A percentile compares a stretch with the other conserved stretches of the same genome.
These are phyloP conservation scores for Starmerella geochares DNA, from an alignment of 805 yeast species.

Conservation along the genomic window DNA sequence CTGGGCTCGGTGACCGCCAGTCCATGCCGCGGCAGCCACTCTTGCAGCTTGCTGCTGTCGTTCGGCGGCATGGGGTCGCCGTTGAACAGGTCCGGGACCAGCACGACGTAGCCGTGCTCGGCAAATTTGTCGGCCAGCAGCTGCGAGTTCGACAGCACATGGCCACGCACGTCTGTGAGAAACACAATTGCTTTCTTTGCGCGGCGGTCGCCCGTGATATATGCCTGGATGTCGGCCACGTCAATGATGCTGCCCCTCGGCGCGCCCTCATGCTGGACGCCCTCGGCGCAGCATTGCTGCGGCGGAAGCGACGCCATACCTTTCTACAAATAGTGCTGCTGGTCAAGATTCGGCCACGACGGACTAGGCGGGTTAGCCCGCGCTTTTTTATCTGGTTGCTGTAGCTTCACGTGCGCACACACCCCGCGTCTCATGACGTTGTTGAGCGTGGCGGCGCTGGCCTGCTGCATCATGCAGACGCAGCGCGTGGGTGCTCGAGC, in stretches of 20 bases:
- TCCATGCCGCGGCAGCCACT: constrained; percentile 50
- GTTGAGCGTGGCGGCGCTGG: too few relatives aligned
- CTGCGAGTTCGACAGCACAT: constrained; percentile 44
- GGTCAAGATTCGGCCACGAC: too few relatives aligned
- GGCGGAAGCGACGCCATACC: constrained; percentile 32
- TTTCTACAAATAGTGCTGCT: too few relatives aligned
- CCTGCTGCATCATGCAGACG: not conserved
- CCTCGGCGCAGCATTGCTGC: constrained; percentile 30
- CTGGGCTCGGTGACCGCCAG: constrained; percentile 40
- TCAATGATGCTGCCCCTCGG: constrained; percentile 24
- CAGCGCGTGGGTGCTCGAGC: too few relatives aligned
- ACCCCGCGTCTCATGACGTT: not conserved
- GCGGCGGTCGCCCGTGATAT: constrained; percentile 39
- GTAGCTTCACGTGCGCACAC: not conserved
- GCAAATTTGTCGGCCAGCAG: constrained; percentile 47
- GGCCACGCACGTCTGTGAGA: constrained; percentile 60
- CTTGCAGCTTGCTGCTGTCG: constrained; percentile 20
- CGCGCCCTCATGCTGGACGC: constrained; percentile 28
- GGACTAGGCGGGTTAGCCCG: not conserved
- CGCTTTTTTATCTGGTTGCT: not conserved
- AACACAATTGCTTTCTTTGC: constrained; percentile 46
- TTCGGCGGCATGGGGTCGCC: constrained; percentile 35
- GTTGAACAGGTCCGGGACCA: constrained; percentile 65
- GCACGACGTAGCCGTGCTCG: constrained; percentile 49
- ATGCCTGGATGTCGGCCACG: constrained; percentile 36